phyloP scores from a whole-genome alignment of 176 grass and related monocot genomes.

The Triticum timopheevii region DNA sequence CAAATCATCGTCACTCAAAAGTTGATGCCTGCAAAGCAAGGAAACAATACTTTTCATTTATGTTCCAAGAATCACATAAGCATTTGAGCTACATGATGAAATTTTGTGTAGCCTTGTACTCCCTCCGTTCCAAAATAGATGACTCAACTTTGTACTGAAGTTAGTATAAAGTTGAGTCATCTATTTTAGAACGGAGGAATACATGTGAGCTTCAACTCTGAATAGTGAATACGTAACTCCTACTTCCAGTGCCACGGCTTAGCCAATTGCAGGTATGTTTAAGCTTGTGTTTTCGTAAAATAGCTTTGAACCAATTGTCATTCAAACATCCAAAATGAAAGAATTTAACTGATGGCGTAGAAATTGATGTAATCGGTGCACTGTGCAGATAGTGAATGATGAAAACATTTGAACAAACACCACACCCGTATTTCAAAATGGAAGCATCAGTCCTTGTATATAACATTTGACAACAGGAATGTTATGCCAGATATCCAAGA shows the following conservation, averaged over 20 bases:
- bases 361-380: neutral
- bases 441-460: neutral
- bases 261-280: neutral
- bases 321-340: slow-evolving; percentile 9
- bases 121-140: no score
- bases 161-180: no score
- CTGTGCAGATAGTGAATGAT: neutral
- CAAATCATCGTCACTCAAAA: slow-evolving; percentile 92
- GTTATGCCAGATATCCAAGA: neutral
- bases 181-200: no score
- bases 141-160: no score
- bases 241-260: neutral
- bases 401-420: slow-evolving; percentile 9
- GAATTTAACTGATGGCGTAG: neutral
- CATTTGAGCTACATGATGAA: neutral
- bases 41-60: neutral
- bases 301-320: neutral
- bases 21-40: slow-evolving; percentile 80
- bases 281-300: neutral
- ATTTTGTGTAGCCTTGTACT: neutral
- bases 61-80: neutral
- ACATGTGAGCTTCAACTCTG: neutral
- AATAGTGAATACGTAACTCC: neutral
- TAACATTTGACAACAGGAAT: neutral
- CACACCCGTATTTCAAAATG: neutral